phyloP scores from a whole-genome alignment of 2,329 filamentous ascomycete genomes.

The Biscogniauxia marginata region DNA sequence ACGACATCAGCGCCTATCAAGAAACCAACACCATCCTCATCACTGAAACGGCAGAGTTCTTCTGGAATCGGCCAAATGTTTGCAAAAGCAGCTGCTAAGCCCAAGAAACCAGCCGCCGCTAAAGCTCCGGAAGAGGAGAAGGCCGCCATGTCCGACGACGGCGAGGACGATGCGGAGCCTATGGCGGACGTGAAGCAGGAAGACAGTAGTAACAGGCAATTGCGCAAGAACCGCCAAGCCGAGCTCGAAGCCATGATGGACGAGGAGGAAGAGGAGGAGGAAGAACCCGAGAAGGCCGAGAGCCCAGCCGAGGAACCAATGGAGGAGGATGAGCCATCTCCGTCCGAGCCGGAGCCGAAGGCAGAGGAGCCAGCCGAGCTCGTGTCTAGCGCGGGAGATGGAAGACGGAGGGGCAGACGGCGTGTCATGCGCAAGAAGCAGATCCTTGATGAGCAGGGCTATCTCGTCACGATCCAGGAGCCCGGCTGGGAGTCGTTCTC shows the following conservation, averaged over 20 bases:
- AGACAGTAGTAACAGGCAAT: constrained; percentile 19
- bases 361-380: constrained; percentile 29
- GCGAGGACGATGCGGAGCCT: constrained; percentile 31
- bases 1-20: constrained; percentile 39
- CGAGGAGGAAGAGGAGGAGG: constrained; percentile 34
- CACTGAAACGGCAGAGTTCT: constrained; percentile 50
- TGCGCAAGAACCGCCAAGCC: constrained; percentile 28
- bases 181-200: constrained; percentile 24
- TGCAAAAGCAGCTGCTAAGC: constrained; percentile 32
- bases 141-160: constrained; percentile 33
- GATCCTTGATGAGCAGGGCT: constrained; percentile 35
- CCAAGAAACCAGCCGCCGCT: constrained; percentile 28
- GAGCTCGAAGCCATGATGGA: constrained; percentile 36
- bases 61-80: constrained; percentile 37
- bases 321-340: constrained; percentile 24
- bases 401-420: constrained; percentile 31
- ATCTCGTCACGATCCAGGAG: constrained; percentile 35
- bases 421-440: constrained; percentile 35
- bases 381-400: constrained; percentile 27
- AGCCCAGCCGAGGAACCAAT: constrained; percentile 26
- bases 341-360: constrained; percentile 20
- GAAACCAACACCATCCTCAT: constrained; percentile 33
- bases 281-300: constrained; percentile 24
- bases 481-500: constrained; percentile 36
- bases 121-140: constrained; percentile 20